Evolutionary conservation across 2,329 filamentous ascomycete species (phyloP), one percentile per base, ranked within the genome.

Genomic region (Simplicillium aogashimaense): DNA sequence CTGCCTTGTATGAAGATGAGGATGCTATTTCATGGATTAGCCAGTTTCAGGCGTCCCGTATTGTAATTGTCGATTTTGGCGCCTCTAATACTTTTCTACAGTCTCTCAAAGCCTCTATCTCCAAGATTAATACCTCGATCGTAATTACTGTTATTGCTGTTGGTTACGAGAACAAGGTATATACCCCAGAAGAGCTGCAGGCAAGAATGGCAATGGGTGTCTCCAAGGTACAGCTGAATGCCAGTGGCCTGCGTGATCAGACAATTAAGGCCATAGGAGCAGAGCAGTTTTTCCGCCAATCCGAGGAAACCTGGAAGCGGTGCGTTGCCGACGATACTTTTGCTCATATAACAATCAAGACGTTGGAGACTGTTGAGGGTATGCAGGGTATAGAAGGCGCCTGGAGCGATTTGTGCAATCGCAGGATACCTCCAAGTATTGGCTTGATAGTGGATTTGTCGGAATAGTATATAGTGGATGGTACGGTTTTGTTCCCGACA

Each of bases 51-150:
- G 42, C 49, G 2, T 41, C 36, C 17, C 44, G 46, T 3, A 31
- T 52, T 18, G 45, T 53, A 10, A 35, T 53, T 3, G 16, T 49
- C 7, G 48, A 53, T 30, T 53, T 46, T 34, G 51, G 50, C 13
- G 50, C 43, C 1, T 41, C 44, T 1, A 29, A 36, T 6, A 37
- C 29, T 17, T 16, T 15, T 5, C 17, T 37, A 9, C 39, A 37
- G 20, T 16, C 35, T 15, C 29, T 36, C 5, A 29, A 29, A 14
- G n/a, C n/a, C n/a, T n/a, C 6, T 7, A 11, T 20, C 13, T 33
- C 18, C 9, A 29, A 4, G 3, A 15, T 10, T 29, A 28, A 3
- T 7, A 9, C 15, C 15, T 9, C 29, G 16, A 3, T 29, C 4
- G 11, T 29, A 3, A 16, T 32, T 2, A 37, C 33, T 5, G 15